Evolutionary conservation across 495 filamentous ascomycete species (phyloP), one percentile per base, ranked within the genome.

Genomic region (Rhypophila decipiens): DNA sequence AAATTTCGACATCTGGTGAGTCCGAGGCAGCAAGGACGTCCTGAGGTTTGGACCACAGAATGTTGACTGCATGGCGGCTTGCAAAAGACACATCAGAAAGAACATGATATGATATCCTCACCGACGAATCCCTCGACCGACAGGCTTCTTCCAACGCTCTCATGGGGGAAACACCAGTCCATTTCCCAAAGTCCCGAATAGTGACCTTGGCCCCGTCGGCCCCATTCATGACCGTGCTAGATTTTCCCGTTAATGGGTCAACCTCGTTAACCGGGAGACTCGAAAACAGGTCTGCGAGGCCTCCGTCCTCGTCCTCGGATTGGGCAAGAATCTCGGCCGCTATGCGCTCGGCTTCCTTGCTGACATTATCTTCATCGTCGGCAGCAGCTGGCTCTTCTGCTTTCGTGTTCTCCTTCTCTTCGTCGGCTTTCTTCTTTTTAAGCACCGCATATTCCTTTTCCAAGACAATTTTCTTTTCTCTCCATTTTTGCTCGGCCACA

Each of bases 121-220:
- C 82, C 5, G 72, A 68, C 4, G 85, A 69, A 61, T 95, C 89
- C 72, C 82, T 85, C 48, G 88, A 79, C 53, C 84, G 85, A 61
- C 89, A 95, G 37, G 87, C 79, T 65, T 96, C 93, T 57, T 96
- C 88, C 13, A 98, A 65, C 34, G 87, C 75, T 46, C 82, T 73
- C 34, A 79, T 75, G 17, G 88, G 87, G 51, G 65, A 84, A 12
- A 91, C 61, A 27, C 87, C 85, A 13, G 70, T 78, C 72, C 75
- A 82, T 60, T 86, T 85, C 13, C 89, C 90, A 76, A 98, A 96
- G 51, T 96, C 82, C 42, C 88, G 70, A 42, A 94, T 75, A 2
- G 59, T 76, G 5, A 88, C 66, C 39, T 65, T 77, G 4, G 68
- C 51, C 0, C 75, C 77, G 52, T 79, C 68, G 2, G 67, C 51